Conservation (phyloP, 2,329 filamentous ascomycete genomes). For the Aspergillus sp. region DNA sequence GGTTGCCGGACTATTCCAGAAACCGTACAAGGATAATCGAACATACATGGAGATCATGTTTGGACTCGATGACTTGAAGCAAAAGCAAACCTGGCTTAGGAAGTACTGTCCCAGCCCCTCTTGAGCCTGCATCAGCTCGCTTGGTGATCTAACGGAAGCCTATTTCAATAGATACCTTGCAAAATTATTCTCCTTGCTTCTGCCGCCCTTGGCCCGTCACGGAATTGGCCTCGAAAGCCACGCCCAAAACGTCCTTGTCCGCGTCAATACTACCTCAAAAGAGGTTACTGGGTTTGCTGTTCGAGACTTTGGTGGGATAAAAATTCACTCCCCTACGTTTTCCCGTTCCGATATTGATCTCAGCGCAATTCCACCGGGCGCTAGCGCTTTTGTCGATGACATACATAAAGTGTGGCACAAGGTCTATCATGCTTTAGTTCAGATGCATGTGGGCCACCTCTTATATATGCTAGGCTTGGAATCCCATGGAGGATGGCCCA, state of each 20-base stretch:
- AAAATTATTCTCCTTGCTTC: neutral
- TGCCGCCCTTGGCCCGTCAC: neutral
- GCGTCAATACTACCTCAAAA: neutral
- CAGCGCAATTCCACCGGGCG: neutral
- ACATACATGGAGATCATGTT: neutral
- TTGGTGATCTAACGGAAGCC: neutral
- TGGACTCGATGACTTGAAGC: neutral
- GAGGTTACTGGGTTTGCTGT: neutral
- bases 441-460: conserved; percentile 13
- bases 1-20: neutral
- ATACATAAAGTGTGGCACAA: conserved; percentile 12
- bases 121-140: too few relatives aligned
- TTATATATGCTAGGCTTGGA: conserved; percentile 11
- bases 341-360: neutral
- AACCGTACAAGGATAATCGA: neutral
- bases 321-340: neutral
- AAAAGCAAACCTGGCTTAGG: neutral
- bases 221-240: neutral
- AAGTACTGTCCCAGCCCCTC: neutral
- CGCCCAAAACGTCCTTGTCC: neutral
- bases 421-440: conserved; percentile 13
- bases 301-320: neutral
- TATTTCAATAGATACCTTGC: neutral
- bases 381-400: conserved; percentile 1
- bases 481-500: conserved; percentile 12